phyloP scores from a whole-genome alignment of 352 stramenopile genomes.

The Globisporangium takayamanum region DNA sequence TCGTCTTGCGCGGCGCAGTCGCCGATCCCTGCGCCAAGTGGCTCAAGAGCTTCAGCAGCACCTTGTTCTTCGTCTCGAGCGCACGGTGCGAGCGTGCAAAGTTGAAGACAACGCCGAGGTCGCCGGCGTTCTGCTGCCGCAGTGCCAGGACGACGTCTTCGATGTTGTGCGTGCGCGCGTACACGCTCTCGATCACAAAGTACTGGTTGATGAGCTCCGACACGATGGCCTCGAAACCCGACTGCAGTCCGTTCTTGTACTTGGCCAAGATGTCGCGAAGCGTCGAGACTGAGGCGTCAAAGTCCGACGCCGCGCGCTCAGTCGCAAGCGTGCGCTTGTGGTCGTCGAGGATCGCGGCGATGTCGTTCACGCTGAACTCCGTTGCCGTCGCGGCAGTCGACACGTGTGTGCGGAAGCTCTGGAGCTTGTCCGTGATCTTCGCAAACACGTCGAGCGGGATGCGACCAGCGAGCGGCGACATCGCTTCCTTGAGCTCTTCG shows the following conservation, averaged over 20 bases:
- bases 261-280: conserved; percentile 72
- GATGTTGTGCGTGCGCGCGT: conserved; percentile 71
- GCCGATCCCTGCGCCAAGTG: conserved; percentile 38
- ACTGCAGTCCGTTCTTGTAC: conserved; percentile 72
- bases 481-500: conserved; percentile 95
- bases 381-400: conserved; percentile 19
- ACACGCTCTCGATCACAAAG: conserved; percentile 68
- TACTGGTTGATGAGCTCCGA: conserved; percentile 79
- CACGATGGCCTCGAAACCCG: conserved; percentile 54
- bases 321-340: conserved; percentile 51
- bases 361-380: conserved; percentile 48
- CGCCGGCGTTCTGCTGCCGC: conserved; percentile 87
- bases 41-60: conserved; percentile 66
- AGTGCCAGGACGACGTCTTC: conserved; percentile 81
- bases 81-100: conserved; percentile 91
- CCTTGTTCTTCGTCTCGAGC: conserved; percentile 82
- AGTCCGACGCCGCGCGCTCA: conserved; percentile 54
- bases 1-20: conserved; percentile 35
- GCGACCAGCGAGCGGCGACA: conserved; percentile 94
- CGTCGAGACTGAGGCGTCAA: conserved; percentile 55
- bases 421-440: conserved; percentile 80
- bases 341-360: conserved; percentile 55
- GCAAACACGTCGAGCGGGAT: conserved; percentile 92
- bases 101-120: conserved; percentile 78
- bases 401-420: conserved; percentile 59